Conservation (phyloP, 2,329 filamentous ascomycete genomes). For the Ciborinia camelliae region DNA sequence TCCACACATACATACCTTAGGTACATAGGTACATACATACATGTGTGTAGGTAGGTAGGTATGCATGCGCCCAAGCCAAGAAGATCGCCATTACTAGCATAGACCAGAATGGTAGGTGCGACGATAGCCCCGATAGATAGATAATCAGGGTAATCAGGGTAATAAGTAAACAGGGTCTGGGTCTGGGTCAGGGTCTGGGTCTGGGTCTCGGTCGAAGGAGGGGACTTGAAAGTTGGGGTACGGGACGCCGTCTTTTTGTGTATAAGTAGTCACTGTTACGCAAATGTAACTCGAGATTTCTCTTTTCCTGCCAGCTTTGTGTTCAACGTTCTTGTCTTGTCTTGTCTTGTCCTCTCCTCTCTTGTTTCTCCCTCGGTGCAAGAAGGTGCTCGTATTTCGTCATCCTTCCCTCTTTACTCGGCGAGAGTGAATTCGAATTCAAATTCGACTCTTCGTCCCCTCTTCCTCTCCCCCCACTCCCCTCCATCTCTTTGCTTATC, state of each 20-base stretch:
- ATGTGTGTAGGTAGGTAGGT: neutral
- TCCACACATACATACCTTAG: too few relatives aligned
- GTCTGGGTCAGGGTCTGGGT: too few relatives aligned
- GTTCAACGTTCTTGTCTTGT: neutral
- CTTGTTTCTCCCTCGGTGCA: neutral
- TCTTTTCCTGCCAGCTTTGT: neutral
- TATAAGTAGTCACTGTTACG: constrained; percentile 12
- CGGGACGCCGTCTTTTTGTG: too few relatives aligned
- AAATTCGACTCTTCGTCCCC: neutral
- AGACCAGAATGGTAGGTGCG: neutral
- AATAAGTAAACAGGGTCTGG: too few relatives aligned
- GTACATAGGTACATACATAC: too few relatives aligned
- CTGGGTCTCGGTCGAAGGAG: too few relatives aligned
- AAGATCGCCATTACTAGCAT: neutral
- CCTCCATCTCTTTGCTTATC: too few relatives aligned
- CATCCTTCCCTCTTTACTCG: constrained; percentile 9
- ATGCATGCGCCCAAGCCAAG: neutral
- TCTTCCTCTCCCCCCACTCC: neutral
- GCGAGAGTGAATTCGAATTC: constrained; percentile 9
- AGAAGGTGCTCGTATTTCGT: neutral
- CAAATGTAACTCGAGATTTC: neutral
- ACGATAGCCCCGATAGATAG: constrained; percentile 11
- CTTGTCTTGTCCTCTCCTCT: too few relatives aligned
- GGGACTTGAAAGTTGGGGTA: too few relatives aligned
- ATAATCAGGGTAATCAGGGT: neutral